Evolutionary conservation across 768 basidiomycete species (phyloP).

Genomic region (Phaffia australis): DNA sequence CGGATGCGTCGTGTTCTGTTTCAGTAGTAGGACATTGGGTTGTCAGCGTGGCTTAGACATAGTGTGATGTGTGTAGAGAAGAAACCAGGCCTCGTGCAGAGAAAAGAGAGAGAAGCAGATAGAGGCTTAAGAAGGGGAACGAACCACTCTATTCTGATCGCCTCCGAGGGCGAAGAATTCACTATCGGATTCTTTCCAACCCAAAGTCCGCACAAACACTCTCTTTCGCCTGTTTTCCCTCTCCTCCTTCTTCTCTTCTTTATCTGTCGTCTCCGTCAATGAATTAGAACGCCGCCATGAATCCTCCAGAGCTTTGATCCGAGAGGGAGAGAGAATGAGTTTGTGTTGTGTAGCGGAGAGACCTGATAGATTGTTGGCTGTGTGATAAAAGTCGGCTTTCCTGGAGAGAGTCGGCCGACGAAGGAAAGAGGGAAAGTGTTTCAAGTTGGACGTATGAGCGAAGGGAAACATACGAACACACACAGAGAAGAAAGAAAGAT

Average conservation of each 20-base stretch:
- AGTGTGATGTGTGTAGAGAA: background rate
- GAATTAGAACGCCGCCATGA: constrained; percentile 39
- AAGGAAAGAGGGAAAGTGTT: background rate
- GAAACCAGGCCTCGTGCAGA: constrained; percentile 16
- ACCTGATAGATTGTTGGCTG: constrained; percentile 81
- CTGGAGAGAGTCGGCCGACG: constrained; percentile 39
- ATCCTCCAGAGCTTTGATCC: constrained; percentile 37
- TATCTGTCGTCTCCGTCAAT: constrained; percentile 2
- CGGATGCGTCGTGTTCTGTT: constrained; percentile 70
- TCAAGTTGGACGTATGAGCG: too few species aligned
- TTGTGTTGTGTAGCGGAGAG: constrained; percentile 79
- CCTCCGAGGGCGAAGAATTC: constrained; percentile 41
- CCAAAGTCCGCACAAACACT: constrained; percentile 26
- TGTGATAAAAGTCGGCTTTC: constrained; percentile 88
- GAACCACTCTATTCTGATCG: constrained; percentile 33
- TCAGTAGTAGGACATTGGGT: background rate
- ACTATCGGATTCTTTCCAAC: constrained; percentile 20
- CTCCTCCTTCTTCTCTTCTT: constrained; percentile 25
- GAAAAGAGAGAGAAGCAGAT: constrained; percentile 25
- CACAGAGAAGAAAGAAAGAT: background rate
- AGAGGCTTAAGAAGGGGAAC: constrained; percentile 15
- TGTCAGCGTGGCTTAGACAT: background rate
- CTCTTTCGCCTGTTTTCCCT: constrained; percentile 26
- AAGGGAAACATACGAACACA: too few species aligned
- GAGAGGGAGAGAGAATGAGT: constrained; percentile 45